phyloP scores from a whole-genome alignment of 2,329 filamentous ascomycete genomes.

The Pyrenochaeta sp. region DNA sequence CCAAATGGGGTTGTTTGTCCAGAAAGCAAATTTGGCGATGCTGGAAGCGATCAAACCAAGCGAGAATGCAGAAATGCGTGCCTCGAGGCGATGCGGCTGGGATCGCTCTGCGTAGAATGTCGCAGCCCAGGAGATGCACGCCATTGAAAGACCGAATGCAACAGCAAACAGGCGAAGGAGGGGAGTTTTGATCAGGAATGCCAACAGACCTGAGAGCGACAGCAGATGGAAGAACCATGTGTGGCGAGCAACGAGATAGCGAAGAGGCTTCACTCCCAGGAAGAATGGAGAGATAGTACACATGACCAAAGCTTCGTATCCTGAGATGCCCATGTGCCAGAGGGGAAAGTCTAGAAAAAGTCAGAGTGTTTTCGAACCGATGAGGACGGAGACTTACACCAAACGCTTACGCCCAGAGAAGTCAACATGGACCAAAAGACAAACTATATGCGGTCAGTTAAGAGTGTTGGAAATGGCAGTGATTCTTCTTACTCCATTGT shows the following conservation, averaged over 20 bases:
- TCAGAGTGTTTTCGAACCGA: constrained; percentile 19
- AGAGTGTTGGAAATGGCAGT: neutral
- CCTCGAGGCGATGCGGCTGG: constrained; percentile 79
- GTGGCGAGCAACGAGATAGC: constrained; percentile 73
- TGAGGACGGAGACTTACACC: constrained; percentile 72
- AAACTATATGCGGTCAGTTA: constrained; percentile 65
- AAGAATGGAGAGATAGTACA: constrained; percentile 81
- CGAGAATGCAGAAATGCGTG: constrained; percentile 80
- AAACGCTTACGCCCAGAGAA: constrained; percentile 85
- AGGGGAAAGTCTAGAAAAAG: constrained; percentile 79
- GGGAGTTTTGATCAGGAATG: constrained; percentile 78
- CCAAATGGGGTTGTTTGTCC: constrained; percentile 97
- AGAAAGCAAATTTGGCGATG: constrained; percentile 89
- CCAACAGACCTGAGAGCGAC: constrained; percentile 79
- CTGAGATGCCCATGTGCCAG: constrained; percentile 99
- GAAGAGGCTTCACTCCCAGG: constrained; percentile 74
- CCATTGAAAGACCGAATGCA: constrained; percentile 80
- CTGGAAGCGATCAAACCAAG: constrained; percentile 86
- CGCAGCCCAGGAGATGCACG: constrained; percentile 84
- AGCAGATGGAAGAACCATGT: constrained; percentile 76
- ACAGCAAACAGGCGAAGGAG: constrained; percentile 80
- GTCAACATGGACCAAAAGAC: constrained; percentile 97
- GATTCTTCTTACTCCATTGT: constrained; percentile 76
- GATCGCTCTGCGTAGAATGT: constrained; percentile 80
- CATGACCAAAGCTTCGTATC: constrained; percentile 91